These are phyloP conservation scores for Dendryphion nanum DNA, from an alignment of 2,329 filamentous ascomycete species.

Conservation along the genomic window DNA sequence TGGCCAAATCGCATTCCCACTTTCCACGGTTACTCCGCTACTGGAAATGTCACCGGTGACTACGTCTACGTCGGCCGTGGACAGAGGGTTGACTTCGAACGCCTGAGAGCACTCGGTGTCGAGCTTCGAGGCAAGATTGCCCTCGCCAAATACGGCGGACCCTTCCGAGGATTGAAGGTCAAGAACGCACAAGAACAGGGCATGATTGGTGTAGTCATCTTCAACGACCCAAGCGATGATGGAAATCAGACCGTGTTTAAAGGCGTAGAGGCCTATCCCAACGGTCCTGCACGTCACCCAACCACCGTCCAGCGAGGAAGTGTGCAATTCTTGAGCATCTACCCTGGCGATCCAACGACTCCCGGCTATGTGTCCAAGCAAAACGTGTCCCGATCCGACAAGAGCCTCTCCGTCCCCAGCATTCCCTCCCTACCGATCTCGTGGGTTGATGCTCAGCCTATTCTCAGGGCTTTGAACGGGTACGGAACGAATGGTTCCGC, in stretches of 20 bases:
- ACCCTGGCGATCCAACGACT: constrained; percentile 44
- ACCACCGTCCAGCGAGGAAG: constrained; percentile 47
- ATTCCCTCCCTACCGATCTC: constrained; percentile 89
- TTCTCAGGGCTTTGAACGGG: constrained; percentile 79
- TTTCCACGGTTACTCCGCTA: constrained; percentile 50
- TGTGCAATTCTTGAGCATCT: constrained; percentile 61
- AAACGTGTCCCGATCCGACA: constrained; percentile 68
- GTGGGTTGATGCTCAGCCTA: constrained; percentile 74
- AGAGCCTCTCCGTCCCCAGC: constrained; percentile 64
- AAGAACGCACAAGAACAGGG: constrained; percentile 43
- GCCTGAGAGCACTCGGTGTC: constrained; percentile 38
- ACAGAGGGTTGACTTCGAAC: constrained; percentile 47
- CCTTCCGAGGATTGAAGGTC: constrained; percentile 43
- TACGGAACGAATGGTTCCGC: constrained; percentile 61
- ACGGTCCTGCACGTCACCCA: constrained; percentile 46
- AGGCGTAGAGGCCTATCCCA: constrained; percentile 44
- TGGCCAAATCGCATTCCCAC: constrained; percentile 43
- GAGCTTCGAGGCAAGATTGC: constrained; percentile 45
- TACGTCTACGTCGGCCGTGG: constrained; percentile 48
- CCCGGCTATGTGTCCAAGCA: constrained; percentile 78
- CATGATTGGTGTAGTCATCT: constrained; percentile 42
- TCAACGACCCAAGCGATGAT: constrained; percentile 44
- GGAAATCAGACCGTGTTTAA: constrained; percentile 49
- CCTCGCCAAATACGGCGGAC: constrained; percentile 39
- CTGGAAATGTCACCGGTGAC: constrained; percentile 47